phyloP scores from a whole-genome alignment of 2,329 filamentous ascomycete species.

The Neonectria sp. region DNA sequence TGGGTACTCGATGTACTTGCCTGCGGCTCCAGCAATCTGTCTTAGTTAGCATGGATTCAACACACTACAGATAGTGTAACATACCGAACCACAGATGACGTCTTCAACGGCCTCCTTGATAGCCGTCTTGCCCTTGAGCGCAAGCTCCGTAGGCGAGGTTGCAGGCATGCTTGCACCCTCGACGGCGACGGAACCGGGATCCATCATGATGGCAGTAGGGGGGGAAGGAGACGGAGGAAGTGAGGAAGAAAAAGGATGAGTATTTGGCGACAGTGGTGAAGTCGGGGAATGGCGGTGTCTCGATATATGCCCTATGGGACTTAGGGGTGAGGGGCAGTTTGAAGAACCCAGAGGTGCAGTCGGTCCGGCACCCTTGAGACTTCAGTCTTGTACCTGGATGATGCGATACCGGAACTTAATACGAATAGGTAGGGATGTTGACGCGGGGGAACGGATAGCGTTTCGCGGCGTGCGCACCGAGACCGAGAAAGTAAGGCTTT shows the following conservation, averaged over 20 bases:
- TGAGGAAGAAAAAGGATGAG: neutral
- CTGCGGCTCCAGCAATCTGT: conserved; percentile 85
- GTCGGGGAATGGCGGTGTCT: conserved; percentile 21
- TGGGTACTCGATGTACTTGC: conserved; percentile 98
- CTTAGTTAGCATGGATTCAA: conserved; percentile 14
- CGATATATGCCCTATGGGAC: neutral
- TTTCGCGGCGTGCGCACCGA: conserved; percentile 17
- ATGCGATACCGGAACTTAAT: conserved; percentile 1
- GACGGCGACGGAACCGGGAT: conserved; percentile 50
- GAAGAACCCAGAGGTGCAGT: conserved; percentile 1
- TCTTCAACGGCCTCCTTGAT: conserved; percentile 84
- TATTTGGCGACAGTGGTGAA: neutral
- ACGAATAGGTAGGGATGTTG: conserved; percentile 9
- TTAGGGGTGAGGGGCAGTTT: conserved; percentile 24
- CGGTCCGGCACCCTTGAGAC: neutral
- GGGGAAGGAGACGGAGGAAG: neutral
- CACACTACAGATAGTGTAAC: conserved; percentile 48
- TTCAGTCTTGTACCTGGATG: neutral
- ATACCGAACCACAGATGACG: conserved; percentile 87
- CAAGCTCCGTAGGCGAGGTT: conserved; percentile 42
- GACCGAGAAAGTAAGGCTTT: conserved; percentile 13
- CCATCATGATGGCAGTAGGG: conserved; percentile 41
- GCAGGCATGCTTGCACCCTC: conserved; percentile 38
- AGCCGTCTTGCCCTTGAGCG: conserved; percentile 57
- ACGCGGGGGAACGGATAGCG: conserved; percentile 31